Evolutionary conservation across 176 grass and related monocot species (phyloP).

Genomic region (Puccinellia tenuiflora): DNA sequence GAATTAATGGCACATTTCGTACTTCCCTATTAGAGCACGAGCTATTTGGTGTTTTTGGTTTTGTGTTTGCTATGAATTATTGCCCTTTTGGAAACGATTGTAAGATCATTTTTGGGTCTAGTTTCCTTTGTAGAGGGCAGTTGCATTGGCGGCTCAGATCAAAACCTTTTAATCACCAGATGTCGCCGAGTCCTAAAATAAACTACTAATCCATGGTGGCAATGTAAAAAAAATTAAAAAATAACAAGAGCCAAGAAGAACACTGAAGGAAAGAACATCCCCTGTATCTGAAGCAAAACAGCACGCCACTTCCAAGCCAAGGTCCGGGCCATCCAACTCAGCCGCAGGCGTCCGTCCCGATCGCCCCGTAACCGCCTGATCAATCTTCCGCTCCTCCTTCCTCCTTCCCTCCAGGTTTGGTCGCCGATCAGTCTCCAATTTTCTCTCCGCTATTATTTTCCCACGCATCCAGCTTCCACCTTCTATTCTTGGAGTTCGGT

Average conservation of each 20-base stretch:
- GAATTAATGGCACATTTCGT: too few species aligned
- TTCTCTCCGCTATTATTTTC: slow-evolving; percentile 7
- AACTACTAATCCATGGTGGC: not conserved
- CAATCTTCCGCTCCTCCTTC: slow-evolving; percentile 22
- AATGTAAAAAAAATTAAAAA: not conserved
- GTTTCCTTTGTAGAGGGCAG: too few species aligned
- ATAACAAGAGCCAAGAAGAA: not conserved
- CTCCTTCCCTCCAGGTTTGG: slow-evolving; percentile 36
- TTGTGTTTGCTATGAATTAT: too few species aligned
- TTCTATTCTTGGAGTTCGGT: slow-evolving; percentile 47
- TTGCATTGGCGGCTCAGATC: not conserved
- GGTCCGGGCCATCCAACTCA: slow-evolving; percentile 4
- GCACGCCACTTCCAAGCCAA: slow-evolving; percentile 32
- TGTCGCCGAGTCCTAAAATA: not conserved
- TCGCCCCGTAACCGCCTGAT: slow-evolving; percentile 43
- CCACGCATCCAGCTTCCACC: slow-evolving; percentile 11
- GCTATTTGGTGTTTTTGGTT: too few species aligned
- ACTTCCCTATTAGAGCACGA: too few species aligned
- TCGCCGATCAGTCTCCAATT: slow-evolving; percentile 38
- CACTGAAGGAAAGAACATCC: not conserved
- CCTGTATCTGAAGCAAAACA: not conserved
- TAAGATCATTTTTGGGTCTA: too few species aligned
- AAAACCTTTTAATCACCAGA: not conserved
- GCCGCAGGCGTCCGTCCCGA: not conserved
- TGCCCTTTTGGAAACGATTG: too few species aligned